Percentiles rank a stretch among this genome's conserved stretches.
Conservation (phyloP, 1,284 basidiomycete genomes). For the Xerocomus nothofagi region DNA sequence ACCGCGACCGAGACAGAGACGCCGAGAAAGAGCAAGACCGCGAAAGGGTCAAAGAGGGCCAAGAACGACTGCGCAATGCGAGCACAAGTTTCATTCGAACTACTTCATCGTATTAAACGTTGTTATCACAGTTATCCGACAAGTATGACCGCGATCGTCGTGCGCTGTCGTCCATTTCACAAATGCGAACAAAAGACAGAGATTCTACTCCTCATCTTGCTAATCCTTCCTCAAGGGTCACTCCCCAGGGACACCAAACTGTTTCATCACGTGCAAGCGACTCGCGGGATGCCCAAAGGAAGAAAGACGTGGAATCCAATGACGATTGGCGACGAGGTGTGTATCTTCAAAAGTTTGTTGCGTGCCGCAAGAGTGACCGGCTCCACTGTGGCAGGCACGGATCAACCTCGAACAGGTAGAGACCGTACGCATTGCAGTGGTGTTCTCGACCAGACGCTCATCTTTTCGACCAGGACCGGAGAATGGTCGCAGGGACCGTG, state of each 20-base stretch:
- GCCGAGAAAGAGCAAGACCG: conserved; percentile 64
- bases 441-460: conserved; percentile 9
- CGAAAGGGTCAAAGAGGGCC: conserved; percentile 72
- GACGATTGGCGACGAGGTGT: conserved; percentile 82
- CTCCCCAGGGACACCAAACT: conserved; percentile 42
- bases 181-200: conserved; percentile 63
- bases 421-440: conserved; percentile 49
- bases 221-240: conserved; percentile 42
- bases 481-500: conserved; percentile 54
- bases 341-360: conserved; percentile 16
- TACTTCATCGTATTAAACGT: conserved; percentile 11
- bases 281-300: conserved; percentile 58
- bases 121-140: conserved; percentile 63
- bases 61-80: conserved; percentile 72
- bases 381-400: conserved; percentile 40
- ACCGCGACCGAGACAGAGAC: conserved; percentile 63
- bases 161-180: conserved; percentile 46
- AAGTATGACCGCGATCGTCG: conserved; percentile 82
- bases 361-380: conserved; percentile 1
- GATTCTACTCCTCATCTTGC: conserved; percentile 64
- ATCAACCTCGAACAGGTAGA: conserved; percentile 51
- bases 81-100: conserved; percentile 32
- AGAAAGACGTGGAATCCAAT: conserved; percentile 67
- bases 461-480: conserved; percentile 43
- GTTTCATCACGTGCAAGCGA: conserved; percentile 52